These are phyloP conservation scores for Cephalotrichum gorgonifer DNA, from an alignment of 2,329 filamentous ascomycete species.

Conservation along the genomic window DNA sequence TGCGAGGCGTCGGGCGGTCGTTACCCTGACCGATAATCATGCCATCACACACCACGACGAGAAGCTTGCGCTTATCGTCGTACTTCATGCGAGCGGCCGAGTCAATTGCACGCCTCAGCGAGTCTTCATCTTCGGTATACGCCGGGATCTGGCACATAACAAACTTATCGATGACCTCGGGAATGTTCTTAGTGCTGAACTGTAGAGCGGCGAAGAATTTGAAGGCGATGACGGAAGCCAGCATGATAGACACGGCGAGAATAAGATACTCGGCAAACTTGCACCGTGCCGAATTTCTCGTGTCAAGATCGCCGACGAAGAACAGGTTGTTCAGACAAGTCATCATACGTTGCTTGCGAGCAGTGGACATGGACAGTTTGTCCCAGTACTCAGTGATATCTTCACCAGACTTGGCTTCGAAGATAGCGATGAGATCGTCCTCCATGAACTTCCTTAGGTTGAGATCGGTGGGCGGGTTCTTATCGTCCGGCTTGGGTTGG, in stretches of 20 bases:
- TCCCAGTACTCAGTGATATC: constrained; percentile 84
- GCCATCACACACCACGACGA: constrained; percentile 88
- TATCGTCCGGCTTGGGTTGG: constrained; percentile 41
- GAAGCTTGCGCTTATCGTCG: constrained; percentile 93
- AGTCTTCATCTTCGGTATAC: constrained; percentile 98
- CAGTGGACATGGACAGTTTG: constrained; percentile 47
- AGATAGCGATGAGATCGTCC: constrained; percentile 60
- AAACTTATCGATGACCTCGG: constrained; percentile 96
- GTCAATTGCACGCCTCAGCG: constrained; percentile 90
- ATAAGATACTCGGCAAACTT: constrained; percentile 85
- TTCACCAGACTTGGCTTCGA: constrained; percentile 61
- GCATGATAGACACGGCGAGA: constrained; percentile 69
- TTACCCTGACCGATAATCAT: constrained; percentile 99
- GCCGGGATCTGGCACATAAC: constrained; percentile 95
- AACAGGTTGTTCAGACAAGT: constrained; percentile 89
- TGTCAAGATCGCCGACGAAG: constrained; percentile 86
- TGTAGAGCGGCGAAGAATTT: constrained; percentile 96
- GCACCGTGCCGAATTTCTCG: constrained; percentile 75
- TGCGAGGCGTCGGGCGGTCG: constrained; percentile 87
- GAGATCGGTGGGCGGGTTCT: constrained; percentile 29
- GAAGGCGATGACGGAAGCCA: constrained; percentile 78
- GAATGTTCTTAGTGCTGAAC: constrained; percentile 81
- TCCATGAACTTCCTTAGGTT: constrained; percentile 74
- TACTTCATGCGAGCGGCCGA: constrained; percentile 93
- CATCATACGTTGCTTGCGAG: constrained; percentile 57